Conservation (phyloP, 2,329 filamentous ascomycete genomes). For the Claviceps pazoutovae region DNA sequence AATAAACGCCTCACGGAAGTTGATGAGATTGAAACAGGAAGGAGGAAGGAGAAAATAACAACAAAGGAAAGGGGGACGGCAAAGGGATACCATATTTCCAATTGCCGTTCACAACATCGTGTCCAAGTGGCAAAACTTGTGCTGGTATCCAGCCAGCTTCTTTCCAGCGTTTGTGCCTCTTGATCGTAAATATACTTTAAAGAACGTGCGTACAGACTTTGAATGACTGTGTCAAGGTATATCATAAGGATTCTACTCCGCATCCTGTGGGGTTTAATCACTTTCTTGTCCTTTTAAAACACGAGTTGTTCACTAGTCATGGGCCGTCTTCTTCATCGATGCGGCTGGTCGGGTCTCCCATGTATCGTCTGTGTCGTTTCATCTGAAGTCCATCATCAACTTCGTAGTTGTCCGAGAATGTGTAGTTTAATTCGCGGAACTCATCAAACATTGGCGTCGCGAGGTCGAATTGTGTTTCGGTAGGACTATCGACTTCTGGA, state of each 20-base stretch:
- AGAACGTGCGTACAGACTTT: not conserved
- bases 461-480: conserved; percentile 14
- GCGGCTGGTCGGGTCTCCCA: conserved; percentile 19
- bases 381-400: conserved; percentile 22
- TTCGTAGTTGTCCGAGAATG: conserved; percentile 16
- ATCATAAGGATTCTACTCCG: not conserved
- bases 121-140: not conserved
- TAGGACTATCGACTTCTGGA: conserved; percentile 21
- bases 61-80: not conserved
- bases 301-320: not conserved
- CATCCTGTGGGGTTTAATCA: not conserved
- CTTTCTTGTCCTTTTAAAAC: not conserved
- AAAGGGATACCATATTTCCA: not conserved
- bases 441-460: conserved; percentile 13
- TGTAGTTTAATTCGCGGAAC: conserved; percentile 17
- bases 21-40: not conserved
- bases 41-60: not conserved
- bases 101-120: not conserved
- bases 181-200: not conserved
- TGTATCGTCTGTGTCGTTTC: conserved; percentile 20
- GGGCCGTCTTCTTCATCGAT: conserved; percentile 24
- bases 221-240: not conserved
- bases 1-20: conserved; percentile 3
- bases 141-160: not conserved
- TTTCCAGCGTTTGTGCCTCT: not conserved